Percentiles rank a stretch among this genome's conserved stretches.
phyloP scores from a whole-genome alignment of 2,329 filamentous ascomycete genomes.

The Fusarium odoratissimum region DNA sequence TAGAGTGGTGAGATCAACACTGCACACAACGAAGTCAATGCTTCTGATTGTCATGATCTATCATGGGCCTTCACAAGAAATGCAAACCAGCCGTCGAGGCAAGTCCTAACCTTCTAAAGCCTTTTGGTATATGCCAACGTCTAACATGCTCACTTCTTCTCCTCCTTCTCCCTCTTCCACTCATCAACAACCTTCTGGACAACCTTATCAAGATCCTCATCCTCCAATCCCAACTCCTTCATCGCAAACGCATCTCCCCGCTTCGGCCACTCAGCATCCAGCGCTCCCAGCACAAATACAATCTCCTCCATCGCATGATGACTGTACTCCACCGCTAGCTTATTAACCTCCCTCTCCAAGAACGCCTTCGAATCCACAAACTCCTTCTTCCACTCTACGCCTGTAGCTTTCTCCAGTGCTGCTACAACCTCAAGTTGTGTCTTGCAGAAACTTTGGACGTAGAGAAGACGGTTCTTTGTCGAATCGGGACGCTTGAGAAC shows the following conservation, averaged over 20 bases:
- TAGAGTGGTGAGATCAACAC: not conserved
- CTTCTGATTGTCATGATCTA: not conserved
- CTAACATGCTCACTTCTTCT: conserved; percentile 15
- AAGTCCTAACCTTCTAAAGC: not conserved
- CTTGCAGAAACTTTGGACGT: conserved; percentile 58
- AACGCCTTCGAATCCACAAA: conserved; percentile 54
- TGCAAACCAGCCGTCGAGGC: not conserved
- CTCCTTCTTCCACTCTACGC: conserved; percentile 51
- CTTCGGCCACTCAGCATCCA: conserved; percentile 62
- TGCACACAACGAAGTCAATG: not conserved
- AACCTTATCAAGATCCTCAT: conserved; percentile 59
- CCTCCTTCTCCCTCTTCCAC: conserved; percentile 29
- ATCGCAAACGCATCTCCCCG: conserved; percentile 59
- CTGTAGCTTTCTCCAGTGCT: conserved; percentile 62
- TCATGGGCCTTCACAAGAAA: not conserved
- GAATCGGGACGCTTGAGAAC: conserved; percentile 61
- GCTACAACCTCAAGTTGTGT: conserved; percentile 61
- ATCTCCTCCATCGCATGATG: conserved; percentile 57
- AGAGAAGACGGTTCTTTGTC: conserved; percentile 64
- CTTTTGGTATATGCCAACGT: not conserved
- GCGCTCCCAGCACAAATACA: conserved; percentile 61
- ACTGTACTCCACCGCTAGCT: conserved; percentile 52
- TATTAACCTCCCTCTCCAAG: conserved; percentile 52
- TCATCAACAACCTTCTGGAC: conserved; percentile 50
- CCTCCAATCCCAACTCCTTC: conserved; percentile 58